phyloP scores from a whole-genome alignment of 2,329 filamentous ascomycete species.

The Trichoderma hamatum region DNA sequence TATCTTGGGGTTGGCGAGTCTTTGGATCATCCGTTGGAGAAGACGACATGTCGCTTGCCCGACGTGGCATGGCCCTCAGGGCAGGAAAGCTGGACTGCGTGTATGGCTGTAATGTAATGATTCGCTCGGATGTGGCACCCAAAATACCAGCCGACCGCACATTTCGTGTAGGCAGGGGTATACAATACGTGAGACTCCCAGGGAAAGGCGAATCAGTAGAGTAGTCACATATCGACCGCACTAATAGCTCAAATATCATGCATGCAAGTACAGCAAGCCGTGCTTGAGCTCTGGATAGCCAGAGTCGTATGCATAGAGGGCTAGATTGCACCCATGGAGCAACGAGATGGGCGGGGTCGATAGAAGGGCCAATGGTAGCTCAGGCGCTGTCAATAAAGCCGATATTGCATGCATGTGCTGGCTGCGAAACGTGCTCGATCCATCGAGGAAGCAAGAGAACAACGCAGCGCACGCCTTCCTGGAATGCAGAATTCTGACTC shows the following conservation, averaged over 20 bases:
- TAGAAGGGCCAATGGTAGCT: background rate
- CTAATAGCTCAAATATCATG: conserved; percentile 10
- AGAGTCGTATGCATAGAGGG: background rate
- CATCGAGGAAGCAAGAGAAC: background rate
- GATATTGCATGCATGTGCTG: conserved; percentile 1
- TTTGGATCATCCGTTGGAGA: background rate
- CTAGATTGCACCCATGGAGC: conserved; percentile 6
- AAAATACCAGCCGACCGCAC: background rate
- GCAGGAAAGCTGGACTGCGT: background rate
- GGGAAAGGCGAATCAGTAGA: background rate
- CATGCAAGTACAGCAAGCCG: conserved; percentile 15
- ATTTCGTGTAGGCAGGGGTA: background rate
- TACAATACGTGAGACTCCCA: background rate
- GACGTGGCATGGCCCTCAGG: background rate
- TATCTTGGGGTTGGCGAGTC: background rate
- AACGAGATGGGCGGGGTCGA: background rate
- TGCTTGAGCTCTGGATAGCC: background rate
- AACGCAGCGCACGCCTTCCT: background rate
- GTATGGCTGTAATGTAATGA: conserved; percentile 1
- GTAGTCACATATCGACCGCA: conserved; percentile 20
- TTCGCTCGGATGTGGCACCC: conserved; percentile 9
- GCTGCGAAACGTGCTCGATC: background rate
- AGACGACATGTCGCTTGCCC: conserved; percentile 20
- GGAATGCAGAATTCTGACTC: background rate
- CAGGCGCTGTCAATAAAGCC: background rate